A percentile compares a stretch with the other conserved stretches of the same genome.
Conservation (phyloP, 768 basidiomycete species). For the Pleurotus salmoneostramineus region DNA sequence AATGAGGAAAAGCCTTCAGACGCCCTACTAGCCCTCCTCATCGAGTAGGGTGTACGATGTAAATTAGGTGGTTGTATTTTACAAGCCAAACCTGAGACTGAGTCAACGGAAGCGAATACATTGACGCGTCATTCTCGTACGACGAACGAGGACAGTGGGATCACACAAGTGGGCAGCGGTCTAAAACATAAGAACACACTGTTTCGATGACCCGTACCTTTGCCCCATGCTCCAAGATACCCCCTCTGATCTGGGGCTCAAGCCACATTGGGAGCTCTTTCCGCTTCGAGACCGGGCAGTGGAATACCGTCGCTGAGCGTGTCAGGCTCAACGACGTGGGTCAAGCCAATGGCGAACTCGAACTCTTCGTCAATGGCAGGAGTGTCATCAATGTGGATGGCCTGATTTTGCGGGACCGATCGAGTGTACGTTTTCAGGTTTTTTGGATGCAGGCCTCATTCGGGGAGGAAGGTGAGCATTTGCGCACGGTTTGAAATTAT, state of each 20-base stretch:
- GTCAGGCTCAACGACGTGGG: conserved; percentile 73
- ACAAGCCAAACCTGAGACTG: no score
- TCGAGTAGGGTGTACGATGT: no score
- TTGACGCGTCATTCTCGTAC: no score
- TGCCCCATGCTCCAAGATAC: not conserved
- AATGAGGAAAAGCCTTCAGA: no score
- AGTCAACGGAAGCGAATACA: no score
- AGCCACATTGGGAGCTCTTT: conserved; percentile 52
- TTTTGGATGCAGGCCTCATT: conserved; percentile 81
- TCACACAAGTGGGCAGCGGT: not conserved
- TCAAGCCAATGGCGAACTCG: conserved; percentile 65
- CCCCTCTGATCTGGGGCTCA: not conserved
- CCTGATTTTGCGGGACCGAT: conserved; percentile 48
- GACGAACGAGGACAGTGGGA: no score
- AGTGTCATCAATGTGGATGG: conserved; percentile 57
- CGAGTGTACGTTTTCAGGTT: conserved; percentile 52
- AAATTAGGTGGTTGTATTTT: no score
- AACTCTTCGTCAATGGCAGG: conserved; percentile 63
- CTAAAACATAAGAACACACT: not conserved
- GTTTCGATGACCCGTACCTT: not conserved
- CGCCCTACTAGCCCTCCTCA: no score
- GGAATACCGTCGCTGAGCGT: conserved; percentile 69
- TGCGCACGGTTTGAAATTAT: no score
- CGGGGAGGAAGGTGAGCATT: conserved; percentile 33
- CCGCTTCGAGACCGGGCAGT: conserved; percentile 56